Evolutionary conservation across 2,329 filamentous ascomycete genomes (phyloP).

Genomic region (Alternaria sp.): DNA sequence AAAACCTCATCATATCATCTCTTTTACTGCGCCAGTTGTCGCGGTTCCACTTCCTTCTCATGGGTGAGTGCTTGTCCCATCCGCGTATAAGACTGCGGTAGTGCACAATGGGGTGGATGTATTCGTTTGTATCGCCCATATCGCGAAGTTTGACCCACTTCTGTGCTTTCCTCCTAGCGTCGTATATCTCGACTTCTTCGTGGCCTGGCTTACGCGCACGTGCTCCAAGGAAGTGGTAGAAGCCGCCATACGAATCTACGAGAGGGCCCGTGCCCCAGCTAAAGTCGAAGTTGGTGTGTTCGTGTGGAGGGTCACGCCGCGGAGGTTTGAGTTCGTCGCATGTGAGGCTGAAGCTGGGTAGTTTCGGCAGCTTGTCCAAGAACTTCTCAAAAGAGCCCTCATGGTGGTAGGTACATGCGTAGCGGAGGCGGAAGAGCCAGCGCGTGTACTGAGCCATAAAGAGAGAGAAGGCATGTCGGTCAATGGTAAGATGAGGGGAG

Average conservation of each 20-base stretch:
- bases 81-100: slow-evolving; percentile 38
- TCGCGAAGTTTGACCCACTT: slow-evolving; percentile 49
- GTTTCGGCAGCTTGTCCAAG: slow-evolving; percentile 20
- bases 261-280: slow-evolving; percentile 59
- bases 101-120: slow-evolving; percentile 56
- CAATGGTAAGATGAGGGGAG: slow-evolving; percentile 56
- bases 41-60: slow-evolving; percentile 34
- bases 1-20: slow-evolving; percentile 33
- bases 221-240: slow-evolving; percentile 55
- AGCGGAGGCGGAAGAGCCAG: slow-evolving; percentile 42
- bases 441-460: slow-evolving; percentile 52
- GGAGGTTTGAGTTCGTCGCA: slow-evolving; percentile 30
- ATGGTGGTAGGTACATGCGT: slow-evolving; percentile 44
- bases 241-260: slow-evolving; percentile 51
- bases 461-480: slow-evolving; percentile 53
- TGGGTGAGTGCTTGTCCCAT: slow-evolving; percentile 33
- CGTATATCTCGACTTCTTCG: slow-evolving; percentile 49
- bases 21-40: slow-evolving; percentile 16
- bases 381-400: slow-evolving; percentile 21
- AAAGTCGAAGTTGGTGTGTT: slow-evolving; percentile 49
- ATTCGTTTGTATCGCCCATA: slow-evolving; percentile 58
- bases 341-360: slow-evolving; percentile 33
- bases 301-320: slow-evolving; percentile 39
- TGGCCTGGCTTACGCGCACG: slow-evolving; percentile 55
- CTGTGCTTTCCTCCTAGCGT: slow-evolving; percentile 43